A percentile compares a stretch with the other conserved stretches of the same genome.
phyloP scores from a whole-genome alignment of 441 rosid genomes.

The Populus hybrid region DNA sequence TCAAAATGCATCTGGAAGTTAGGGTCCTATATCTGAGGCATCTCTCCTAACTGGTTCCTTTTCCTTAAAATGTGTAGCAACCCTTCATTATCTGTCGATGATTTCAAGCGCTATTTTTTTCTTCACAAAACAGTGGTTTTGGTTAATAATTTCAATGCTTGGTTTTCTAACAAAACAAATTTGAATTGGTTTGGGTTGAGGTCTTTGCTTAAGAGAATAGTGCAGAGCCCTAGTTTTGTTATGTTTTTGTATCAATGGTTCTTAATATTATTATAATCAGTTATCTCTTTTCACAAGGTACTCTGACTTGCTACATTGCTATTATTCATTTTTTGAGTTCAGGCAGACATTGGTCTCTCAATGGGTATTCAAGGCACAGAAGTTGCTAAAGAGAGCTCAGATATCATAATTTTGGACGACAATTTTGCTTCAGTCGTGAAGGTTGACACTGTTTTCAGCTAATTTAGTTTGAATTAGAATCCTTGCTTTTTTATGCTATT shows the following conservation, averaged over 20 bases:
- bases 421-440: slow-evolving; percentile 90
- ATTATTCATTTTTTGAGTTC: neutral
- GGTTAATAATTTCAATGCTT: neutral
- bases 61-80: neutral
- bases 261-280: neutral
- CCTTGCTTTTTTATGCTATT: neutral
- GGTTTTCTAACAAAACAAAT: neutral
- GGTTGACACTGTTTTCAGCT: slow-evolving; percentile 35
- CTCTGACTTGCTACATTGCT: neutral
- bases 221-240: neutral
- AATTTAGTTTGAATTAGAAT: neutral
- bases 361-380: slow-evolving; percentile 60
- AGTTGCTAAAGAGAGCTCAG: slow-evolving; percentile 98
- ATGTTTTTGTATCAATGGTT: neutral
- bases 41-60: neutral
- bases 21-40: neutral
- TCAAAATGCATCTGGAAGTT: neutral
- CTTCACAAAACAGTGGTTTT: neutral
- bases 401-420: slow-evolving; percentile 92
- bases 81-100: neutral
- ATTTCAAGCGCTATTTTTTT: no score
- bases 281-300: neutral
- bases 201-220: neutral
- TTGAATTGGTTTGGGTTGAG: neutral
- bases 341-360: neutral